Evolutionary conservation across 805 yeast genomes (phyloP).

Genomic region (Tetrapisispora arboricola): DNA sequence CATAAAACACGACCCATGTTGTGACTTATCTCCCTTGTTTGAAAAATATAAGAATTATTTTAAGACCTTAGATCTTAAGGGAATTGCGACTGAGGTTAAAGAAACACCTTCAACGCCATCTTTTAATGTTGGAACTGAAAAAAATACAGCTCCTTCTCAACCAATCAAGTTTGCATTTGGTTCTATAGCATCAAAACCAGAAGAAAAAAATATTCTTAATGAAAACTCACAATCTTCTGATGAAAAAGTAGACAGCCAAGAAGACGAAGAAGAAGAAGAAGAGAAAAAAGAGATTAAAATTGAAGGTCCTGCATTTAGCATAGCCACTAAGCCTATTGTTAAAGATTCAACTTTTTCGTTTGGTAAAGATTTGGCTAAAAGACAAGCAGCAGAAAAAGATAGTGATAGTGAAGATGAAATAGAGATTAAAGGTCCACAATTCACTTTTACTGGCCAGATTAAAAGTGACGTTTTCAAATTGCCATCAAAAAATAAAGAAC

Average conservation of each 20-base stretch:
- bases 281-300: constrained; percentile 52
- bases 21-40: constrained; percentile 45
- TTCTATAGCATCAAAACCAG: neutral
- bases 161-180: neutral
- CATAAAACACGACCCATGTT: constrained; percentile 37
- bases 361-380: constrained; percentile 14
- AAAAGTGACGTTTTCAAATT: constrained; percentile 31
- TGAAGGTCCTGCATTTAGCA: constrained; percentile 61
- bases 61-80: constrained; percentile 19
- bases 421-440: constrained; percentile 33
- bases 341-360: constrained; percentile 43
- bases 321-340: constrained; percentile 38
- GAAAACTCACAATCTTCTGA: neutral
- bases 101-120: constrained; percentile 1
- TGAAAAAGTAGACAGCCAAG: neutral
- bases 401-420: constrained; percentile 26
- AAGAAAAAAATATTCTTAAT: neutral
- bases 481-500: constrained; percentile 4
- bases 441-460: constrained; percentile 29
- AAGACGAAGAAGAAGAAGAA: constrained; percentile 25
- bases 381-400: constrained; percentile 14
- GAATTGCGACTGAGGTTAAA: constrained; percentile 2
- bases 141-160: neutral
- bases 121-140: neutral
- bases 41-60: constrained; percentile 50